Evolutionary conservation across 345 rosid species (phyloP), one percentile per base, ranked within the genome.

Genomic region (Aurinia saxatilis): DNA sequence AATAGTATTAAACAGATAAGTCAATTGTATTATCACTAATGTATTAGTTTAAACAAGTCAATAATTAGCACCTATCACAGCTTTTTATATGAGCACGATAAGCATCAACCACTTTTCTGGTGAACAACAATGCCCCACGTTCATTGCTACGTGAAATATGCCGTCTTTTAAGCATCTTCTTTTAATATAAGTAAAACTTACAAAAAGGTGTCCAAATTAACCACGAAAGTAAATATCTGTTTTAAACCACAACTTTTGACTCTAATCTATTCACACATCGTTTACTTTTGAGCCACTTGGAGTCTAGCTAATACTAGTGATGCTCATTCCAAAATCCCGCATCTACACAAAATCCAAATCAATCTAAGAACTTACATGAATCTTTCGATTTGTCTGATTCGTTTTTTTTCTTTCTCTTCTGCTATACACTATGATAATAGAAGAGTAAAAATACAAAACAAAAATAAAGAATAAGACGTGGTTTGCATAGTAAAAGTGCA

Each of bases 81-180:
- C 34, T n/a, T 6, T 64, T 64, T 45, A 12, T 45, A 66, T 6
- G 57, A 46, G 33, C 49, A 66, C 49, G 56, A 37, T 56, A 66
- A 38, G 63, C 34, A 56, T 47, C 57, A 57, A 66, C 57, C n/a
- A 56, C 63, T 45, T 66, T 55, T 23, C 0, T 55, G 55, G 63
- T 66, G 46, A 33, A 36, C 10, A 33, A 36, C 10, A 54, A 53
- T n/a, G 7, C 9, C n/a, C 30, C 57, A 56, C 39, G 56, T 66
- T 65, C 62, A 14, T 34, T 36, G 19, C 56, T 66, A 56, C 63
- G 31, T 47, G 40, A 46, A 56, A 16, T 3, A 34, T 53, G 69
- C 54, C 54, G 46, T 53, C 25, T 33, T 53, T 53, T 23, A 31
- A 38, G 31, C 23, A 18, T 8, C 33, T 6, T 27, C 5, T 5